Conservation (phyloP, 441 rosid species). For the Populus trichocarpa region DNA sequence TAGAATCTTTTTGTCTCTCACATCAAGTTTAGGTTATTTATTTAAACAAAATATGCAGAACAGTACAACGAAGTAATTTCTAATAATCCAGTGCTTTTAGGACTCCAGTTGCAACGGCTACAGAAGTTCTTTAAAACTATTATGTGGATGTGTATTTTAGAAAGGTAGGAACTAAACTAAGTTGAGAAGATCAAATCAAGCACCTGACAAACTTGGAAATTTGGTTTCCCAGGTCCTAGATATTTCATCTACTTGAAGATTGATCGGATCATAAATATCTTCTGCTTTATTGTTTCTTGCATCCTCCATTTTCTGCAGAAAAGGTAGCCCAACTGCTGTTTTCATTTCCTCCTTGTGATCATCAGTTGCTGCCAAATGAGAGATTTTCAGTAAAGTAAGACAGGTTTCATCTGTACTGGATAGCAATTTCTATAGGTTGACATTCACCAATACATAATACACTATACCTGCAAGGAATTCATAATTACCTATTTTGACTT, state of each 20-base stretch:
- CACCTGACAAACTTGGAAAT: slow-evolving; percentile 27
- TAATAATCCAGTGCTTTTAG: background rate
- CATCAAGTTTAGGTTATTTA: background rate
- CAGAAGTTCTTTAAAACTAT: background rate
- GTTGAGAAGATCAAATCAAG: slow-evolving; percentile 3
- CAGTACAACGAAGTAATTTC: background rate
- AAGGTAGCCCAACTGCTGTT: slow-evolving; percentile 11
- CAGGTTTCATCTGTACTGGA: background rate
- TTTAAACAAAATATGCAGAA: background rate
- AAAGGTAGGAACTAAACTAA: background rate
- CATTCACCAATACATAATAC: background rate
- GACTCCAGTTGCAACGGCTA: background rate
- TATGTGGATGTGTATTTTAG: background rate
- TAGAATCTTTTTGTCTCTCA: background rate
- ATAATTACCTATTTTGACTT: slow-evolving; percentile 30
- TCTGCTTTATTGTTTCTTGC: slow-evolving; percentile 15
- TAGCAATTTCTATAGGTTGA: background rate
- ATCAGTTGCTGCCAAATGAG: slow-evolving; percentile 30
- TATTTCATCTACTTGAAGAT: slow-evolving; percentile 14
- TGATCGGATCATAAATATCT: slow-evolving; percentile 9
- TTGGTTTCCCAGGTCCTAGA: slow-evolving; percentile 13
- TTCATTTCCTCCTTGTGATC: slow-evolving; percentile 19
- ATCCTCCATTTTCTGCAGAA: slow-evolving; percentile 20
- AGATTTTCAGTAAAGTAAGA: background rate
- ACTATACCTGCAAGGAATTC: slow-evolving; percentile 16